Evolutionary conservation across 305 asterid species (phyloP).

Genomic region (Fraxinus xanthoxyloides): DNA sequence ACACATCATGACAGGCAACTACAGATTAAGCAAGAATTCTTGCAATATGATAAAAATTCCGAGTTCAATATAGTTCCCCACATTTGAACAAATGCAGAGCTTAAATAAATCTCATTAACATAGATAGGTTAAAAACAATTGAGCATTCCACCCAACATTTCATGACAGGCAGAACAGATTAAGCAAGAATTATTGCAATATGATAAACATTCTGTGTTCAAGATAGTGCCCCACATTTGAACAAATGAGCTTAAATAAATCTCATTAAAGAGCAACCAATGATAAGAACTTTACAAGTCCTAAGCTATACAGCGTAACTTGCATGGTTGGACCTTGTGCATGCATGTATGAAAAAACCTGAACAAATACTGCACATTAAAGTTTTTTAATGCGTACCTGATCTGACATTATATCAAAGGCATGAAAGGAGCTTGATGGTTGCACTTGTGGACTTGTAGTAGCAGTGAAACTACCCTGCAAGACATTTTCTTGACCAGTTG

Average conservation of each 20-base stretch:
- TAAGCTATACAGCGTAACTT: not conserved
- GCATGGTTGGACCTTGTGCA: not conserved
- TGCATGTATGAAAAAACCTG: not conserved
- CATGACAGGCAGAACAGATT: not conserved
- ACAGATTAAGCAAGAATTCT: not conserved
- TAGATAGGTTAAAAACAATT: not conserved
- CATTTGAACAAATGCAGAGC: not conserved
- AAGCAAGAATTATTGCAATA: not conserved
- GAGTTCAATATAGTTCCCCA: not conserved
- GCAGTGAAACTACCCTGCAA: conserved; percentile 44
- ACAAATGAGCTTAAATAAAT: not conserved
- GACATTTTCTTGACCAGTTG: conserved; percentile 46
- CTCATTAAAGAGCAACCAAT: not conserved
- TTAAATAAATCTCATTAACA: not conserved
- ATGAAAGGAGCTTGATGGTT: conserved; percentile 50
- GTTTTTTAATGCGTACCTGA: conserved; percentile 55
- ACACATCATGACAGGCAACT: not conserved
- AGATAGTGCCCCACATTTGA: not conserved
- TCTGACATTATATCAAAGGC: conserved; percentile 49
- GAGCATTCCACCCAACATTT: not conserved
- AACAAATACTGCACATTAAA: not conserved
- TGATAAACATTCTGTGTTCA: not conserved
- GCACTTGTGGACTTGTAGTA: conserved; percentile 38
- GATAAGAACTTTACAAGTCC: not conserved
- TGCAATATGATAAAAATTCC: not conserved